These are phyloP conservation scores for Aspergillus sclerotiicarbonarius DNA, from an alignment of 495 filamentous ascomycete species.

Conservation along the genomic window DNA sequence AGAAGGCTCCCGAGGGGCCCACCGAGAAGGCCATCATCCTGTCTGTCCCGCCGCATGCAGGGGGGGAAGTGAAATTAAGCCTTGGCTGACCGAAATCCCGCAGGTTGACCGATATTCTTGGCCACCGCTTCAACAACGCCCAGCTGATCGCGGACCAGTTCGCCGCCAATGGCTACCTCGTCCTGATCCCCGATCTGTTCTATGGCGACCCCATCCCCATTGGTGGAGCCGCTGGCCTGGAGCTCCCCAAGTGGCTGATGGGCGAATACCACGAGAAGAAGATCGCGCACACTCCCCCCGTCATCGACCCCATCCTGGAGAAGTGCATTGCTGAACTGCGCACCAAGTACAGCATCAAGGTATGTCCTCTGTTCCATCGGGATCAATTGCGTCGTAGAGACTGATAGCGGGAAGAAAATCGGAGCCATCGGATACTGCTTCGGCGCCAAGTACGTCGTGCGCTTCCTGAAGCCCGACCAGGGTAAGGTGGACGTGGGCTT, in stretches of 20 bases:
- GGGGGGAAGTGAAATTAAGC: conserved; percentile 11
- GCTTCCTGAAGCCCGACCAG: conserved; percentile 16
- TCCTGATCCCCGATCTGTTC: conserved; percentile 58
- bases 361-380: not conserved
- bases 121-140: conserved; percentile 26
- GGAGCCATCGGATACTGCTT: conserved; percentile 76
- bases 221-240: conserved; percentile 21
- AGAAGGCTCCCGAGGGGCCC: conserved; percentile 23
- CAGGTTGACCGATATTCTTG: conserved; percentile 29
- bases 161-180: conserved; percentile 74
- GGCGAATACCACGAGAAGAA: conserved; percentile 2
- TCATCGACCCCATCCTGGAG: conserved; percentile 60
- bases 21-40: conserved; percentile 22
- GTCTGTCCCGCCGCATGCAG: too few relatives aligned
- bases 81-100: not conserved
- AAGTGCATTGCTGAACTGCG: conserved; percentile 53
- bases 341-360: conserved; percentile 48
- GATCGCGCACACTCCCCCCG: conserved; percentile 41
- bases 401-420: conserved; percentile 37
- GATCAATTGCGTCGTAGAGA: not conserved
- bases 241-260: conserved; percentile 25
- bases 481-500: conserved; percentile 46
- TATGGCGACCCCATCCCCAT: conserved; percentile 27
- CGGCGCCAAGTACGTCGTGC: conserved; percentile 55
- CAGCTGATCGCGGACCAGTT: conserved; percentile 63